phyloP scores from a whole-genome alignment of 2,329 filamentous ascomycete species.

The Sporothrix sp. region DNA sequence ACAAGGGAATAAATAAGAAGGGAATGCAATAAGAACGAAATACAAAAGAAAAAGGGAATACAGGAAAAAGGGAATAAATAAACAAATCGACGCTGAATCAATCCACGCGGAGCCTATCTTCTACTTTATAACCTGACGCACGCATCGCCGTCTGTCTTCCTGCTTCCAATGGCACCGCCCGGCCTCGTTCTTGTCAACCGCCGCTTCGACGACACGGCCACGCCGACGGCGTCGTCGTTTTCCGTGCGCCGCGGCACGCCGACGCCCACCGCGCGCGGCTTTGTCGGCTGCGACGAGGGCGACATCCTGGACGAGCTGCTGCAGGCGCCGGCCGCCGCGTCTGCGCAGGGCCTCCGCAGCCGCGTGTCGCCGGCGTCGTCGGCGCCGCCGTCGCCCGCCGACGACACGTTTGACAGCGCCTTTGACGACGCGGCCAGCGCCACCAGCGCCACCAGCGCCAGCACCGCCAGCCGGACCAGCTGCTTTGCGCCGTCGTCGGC shows the following conservation, averaged over 20 bases:
- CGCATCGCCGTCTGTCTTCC: not conserved
- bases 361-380: not conserved
- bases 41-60: not conserved
- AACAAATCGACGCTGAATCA: too few relatives aligned
- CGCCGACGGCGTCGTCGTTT: not conserved
- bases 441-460: constrained; percentile 1
- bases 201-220: not conserved
- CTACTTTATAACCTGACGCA: too few relatives aligned
- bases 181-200: not conserved
- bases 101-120: too few relatives aligned
- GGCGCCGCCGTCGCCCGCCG: not conserved
- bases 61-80: not conserved
- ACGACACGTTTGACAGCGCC: not conserved
- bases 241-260: not conserved
- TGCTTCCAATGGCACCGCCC: not conserved
- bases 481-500: not conserved
- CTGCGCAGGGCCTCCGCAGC: not conserved
- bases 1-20: too few relatives aligned
- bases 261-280: not conserved
- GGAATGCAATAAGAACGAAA: too few relatives aligned
- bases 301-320: constrained; percentile 13
- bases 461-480: not conserved
- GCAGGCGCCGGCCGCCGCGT: not conserved
- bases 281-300: constrained; percentile 9
- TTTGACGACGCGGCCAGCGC: not conserved